Base-by-base conservation (phyloP, 1,284 basidiomycete genomes). In the Xerocomus alliaceus region DNA sequence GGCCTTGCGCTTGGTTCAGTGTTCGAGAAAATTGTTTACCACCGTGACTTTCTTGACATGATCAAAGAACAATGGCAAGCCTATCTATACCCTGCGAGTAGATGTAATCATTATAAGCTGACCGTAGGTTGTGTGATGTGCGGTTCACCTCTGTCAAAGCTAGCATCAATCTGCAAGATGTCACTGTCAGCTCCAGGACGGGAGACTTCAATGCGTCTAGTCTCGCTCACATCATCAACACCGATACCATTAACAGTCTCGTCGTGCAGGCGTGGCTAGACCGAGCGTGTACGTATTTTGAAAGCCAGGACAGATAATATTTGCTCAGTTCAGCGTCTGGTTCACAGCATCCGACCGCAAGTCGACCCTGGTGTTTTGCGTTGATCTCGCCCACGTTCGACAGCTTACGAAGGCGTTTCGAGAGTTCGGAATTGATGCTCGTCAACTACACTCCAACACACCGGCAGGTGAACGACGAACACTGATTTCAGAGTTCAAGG, bases 21-120 rank as follows among this genome's bases (percentile, higher is more conserved):
- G 0, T 98, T 97, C 68, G 87, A 98, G 71, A 83, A 85, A 54
- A 97, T 98, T 61, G 97, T 98, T 0, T 99, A 94, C 71, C 97
- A 99, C 74, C 86, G 88, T n/a, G 93, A 95, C 67, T 94, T 97
- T 69, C 76, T 94, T 26, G 87, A 93, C 54, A 97, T 98, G 95
- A 93, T 99, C 62, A 89, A 91, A 64, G 94, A 95, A 54, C 86
- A 93, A 74, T 98, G 95, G 95, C 90, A 69, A 61, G 81, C 35
- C 28, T 20, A 8, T 60, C 29, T 34, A 9, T 26, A 32, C 20
- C 8, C 29, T 44, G 10, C 20, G 15, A 22, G 17, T 39, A 12
- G 51, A 37, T 63, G 26, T 60, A 56, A 55, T n/a, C n/a, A 50
- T 45, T 56, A 28, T 53, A 56, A 54, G 9, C 20, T 22, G 35